Base-by-base conservation (phyloP, 75 land plant genomes). In the Sequoiadendron giganteum region DNA sequence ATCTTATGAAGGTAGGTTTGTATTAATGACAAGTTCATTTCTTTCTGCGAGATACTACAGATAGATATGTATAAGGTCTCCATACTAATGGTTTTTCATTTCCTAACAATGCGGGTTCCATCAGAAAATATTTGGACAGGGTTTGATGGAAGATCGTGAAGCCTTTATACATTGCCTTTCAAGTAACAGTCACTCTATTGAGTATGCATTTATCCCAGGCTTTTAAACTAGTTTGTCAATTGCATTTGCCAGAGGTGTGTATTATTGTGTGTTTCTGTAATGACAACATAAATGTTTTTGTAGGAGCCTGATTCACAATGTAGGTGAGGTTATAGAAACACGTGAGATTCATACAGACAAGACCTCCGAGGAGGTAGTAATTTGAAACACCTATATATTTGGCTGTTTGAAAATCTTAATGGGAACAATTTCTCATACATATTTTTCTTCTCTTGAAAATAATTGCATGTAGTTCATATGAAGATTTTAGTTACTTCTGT, bases 61-160 rank as follows among this genome's bases (percentile, higher is more conserved):
- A 47, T 82, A 82, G 52, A 49, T 49, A 49, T 10, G 10, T 82
- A 49, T 79, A 79, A 79, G 83, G 45, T 79, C 11, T 28, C 5
- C 32, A 47, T 10, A n/a, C 11, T 82, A 82, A 47, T 82, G 3
- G 16, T 42, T 80, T 68, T 25, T 68, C 1, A 25, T 25, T 65
- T 65, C 0, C 3, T 84, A 15, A 84, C 49, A 30, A 85, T 38
- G 61, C 9, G 18, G 65, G 39, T 84, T 83, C 47, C 68, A 16
- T n/a, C 94, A 98, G 99, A 94, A 87, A 21, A 94, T 95, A 78
- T 98, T 98, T 91, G 99, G 95, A 40, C 93, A 93, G 54, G 91
- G 93, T 65, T 90, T 98, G 85, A 75, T 97, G 54, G 97, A 95
- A 73, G 91, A 91, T 40, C 93, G 93, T 72, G 94, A 93, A 48